Evolutionary conservation across 768 basidiomycete species (phyloP), one percentile per base, ranked within the genome.

Genomic region (Mycena amicta): DNA sequence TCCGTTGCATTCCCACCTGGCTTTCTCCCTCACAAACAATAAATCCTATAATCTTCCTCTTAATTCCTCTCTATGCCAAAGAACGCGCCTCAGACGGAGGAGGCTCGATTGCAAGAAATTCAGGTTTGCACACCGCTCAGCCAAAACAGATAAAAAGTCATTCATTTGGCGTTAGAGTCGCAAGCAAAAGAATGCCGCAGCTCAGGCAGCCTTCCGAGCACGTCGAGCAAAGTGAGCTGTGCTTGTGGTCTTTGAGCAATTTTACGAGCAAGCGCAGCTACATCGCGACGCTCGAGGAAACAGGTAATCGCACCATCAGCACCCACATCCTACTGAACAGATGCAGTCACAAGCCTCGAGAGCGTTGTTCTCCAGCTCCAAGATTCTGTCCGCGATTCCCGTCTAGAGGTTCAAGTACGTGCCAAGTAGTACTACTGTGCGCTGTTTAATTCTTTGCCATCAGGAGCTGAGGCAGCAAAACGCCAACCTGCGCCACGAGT

Each of bases 331-430:
- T 1, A 22, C 8, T 51, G 25, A 23, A 49, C 43, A 47, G 50
- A 41, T 31, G 50, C 55, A 89, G 91, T 93, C 64, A 92, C 89
- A 23, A 92, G 85, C 67, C 78, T 93, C 53, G 92, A 93, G 72
- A 84, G 84, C n/a, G 90, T 93, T 52, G 90, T 94, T 55, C 72
- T 92, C 25, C 87, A 90, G 62, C 82, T 94, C 33, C 92, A 94
- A 67, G 91, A 92, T 56, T 89, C 90, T 11, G 88, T 86, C 70
- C 80, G 87, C 60, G 86, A 89, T 62, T 77, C 87, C 49, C 83
- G 84, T 53, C 73, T 77, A 50, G 87, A 92, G 64, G 76, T 79
- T 33, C 71, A 26, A 23, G 22, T 28, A 23, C 43, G 43, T 45
- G 15, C 20, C n/a, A n/a, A n/a, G n/a, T n/a, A n/a, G n/a, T n/a